Evolutionary conservation across 1,284 basidiomycete genomes (phyloP).

Genomic region (Peniophora sp.): DNA sequence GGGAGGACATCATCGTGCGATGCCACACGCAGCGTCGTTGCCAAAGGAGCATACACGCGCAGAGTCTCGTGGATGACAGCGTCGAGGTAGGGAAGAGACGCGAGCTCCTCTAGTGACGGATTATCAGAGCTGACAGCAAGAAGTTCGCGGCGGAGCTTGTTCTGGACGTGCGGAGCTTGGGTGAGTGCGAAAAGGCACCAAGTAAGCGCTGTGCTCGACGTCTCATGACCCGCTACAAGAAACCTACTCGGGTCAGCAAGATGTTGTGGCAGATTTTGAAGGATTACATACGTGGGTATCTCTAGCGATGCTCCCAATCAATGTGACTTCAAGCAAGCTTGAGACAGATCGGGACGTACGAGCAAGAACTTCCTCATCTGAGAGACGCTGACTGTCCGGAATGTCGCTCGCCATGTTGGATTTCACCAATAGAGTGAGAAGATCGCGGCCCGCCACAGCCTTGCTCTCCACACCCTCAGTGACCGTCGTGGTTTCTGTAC

Average conservation of each 20-base stretch:
- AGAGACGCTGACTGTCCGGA: conserved; percentile 48
- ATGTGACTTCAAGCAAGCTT: not conserved
- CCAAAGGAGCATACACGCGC: conserved; percentile 57
- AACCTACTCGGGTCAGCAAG: conserved; percentile 20
- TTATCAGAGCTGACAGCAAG: conserved; percentile 23
- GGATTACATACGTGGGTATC: conserved; percentile 32
- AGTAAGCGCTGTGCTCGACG: conserved; percentile 25
- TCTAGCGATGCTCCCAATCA: conserved; percentile 23
- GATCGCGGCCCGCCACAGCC: conserved; percentile 27
- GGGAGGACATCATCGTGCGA: conserved; percentile 53
- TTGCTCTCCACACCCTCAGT: conserved; percentile 18
- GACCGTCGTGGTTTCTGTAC: not conserved
- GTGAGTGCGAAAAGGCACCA: conserved; percentile 64
- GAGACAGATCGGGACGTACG: conserved; percentile 37
- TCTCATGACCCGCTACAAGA: conserved; percentile 42
- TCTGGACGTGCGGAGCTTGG: conserved; percentile 47
- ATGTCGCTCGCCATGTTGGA: conserved; percentile 58
- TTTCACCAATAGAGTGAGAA: conserved; percentile 46
- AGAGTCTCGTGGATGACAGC: conserved; percentile 65
- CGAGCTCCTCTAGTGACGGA: conserved; percentile 48
- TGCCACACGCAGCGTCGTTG: conserved; percentile 41
- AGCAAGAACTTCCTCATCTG: conserved; percentile 65
- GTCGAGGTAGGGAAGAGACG: conserved; percentile 52
- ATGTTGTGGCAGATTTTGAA: not conserved
- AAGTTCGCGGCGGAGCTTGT: conserved; percentile 64